Conservation (phyloP, 2,329 filamentous ascomycete genomes). For the Xylaria sp. region DNA sequence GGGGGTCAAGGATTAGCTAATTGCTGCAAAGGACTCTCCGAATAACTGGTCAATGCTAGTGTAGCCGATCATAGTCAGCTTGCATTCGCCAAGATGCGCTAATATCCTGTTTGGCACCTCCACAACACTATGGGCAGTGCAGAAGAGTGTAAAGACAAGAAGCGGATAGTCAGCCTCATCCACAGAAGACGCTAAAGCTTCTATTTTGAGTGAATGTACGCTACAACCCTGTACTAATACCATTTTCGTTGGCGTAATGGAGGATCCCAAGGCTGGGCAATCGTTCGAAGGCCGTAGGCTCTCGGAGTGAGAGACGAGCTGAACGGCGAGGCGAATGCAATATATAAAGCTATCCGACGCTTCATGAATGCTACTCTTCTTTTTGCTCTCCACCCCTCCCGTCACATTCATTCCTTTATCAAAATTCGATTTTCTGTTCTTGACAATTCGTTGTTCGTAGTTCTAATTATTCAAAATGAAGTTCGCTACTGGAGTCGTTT, state of each 20-base stretch:
- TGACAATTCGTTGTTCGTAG: slow-evolving; percentile 12
- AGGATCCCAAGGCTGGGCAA: slow-evolving; percentile 18
- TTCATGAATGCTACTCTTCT: slow-evolving; percentile 2
- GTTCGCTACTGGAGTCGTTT: slow-evolving; percentile 33
- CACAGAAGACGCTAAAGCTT: slow-evolving; percentile 24
- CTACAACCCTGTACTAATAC: slow-evolving; percentile 19
- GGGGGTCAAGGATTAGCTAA: slow-evolving; percentile 13
- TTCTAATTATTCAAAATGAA: slow-evolving; percentile 36
- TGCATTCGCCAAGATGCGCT: slow-evolving; percentile 30
- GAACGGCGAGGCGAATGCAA: slow-evolving; percentile 22
- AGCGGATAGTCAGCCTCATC: slow-evolving; percentile 36
- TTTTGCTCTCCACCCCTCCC: slow-evolving; percentile 31
- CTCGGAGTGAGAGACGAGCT: slow-evolving; percentile 7
- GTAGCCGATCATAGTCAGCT: slow-evolving; percentile 12
- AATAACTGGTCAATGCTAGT: slow-evolving; percentile 12
- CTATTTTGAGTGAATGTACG: slow-evolving; percentile 32
- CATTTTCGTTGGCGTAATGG: slow-evolving; percentile 18
- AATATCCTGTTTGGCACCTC: slow-evolving; percentile 23
- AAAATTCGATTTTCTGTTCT: slow-evolving; percentile 11
- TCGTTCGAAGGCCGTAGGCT: slow-evolving; percentile 13
- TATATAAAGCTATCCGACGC: slow-evolving; percentile 33
- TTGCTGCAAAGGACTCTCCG: slow-evolving; percentile 19
- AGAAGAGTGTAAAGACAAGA: neutral
- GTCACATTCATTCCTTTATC: slow-evolving; percentile 28
- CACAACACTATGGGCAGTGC: slow-evolving; percentile 11